Evolutionary conservation across 345 rosid genomes (phyloP).

Genomic region (Salix viminalis): DNA sequence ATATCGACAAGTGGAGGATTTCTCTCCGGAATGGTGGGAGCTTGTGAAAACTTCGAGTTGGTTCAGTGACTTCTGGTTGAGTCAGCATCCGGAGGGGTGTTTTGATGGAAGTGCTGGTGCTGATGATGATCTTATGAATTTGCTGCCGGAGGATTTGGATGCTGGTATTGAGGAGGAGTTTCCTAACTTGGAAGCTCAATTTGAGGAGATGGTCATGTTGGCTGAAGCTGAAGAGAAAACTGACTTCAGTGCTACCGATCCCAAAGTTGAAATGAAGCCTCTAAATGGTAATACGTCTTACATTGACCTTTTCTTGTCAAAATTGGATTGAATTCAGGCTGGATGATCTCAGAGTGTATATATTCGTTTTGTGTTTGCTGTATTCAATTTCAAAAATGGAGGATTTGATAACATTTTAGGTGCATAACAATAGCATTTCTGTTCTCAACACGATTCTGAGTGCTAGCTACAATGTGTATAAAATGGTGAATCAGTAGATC

Average conservation of each 20-base stretch:
- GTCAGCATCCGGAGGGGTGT: constrained; percentile 28
- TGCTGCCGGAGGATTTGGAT: constrained; percentile 17
- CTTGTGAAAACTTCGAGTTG: constrained; percentile 36
- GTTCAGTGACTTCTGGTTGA: constrained; percentile 42
- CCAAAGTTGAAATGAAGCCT: background rate
- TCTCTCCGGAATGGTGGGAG: constrained; percentile 52
- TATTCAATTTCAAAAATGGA: too few relatives aligned
- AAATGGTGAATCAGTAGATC: background rate
- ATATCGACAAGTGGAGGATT: constrained; percentile 44
- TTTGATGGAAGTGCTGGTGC: constrained; percentile 6
- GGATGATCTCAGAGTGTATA: background rate
- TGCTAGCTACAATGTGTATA: too few relatives aligned
- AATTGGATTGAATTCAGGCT: background rate
- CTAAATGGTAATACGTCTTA: background rate
- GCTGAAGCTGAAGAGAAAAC: constrained; percentile 9
- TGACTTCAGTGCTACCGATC: background rate
- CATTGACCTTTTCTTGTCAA: background rate
- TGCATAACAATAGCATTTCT: too few relatives aligned
- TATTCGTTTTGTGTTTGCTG: too few relatives aligned
- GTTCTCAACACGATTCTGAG: too few relatives aligned
- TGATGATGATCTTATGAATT: background rate
- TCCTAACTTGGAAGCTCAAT: constrained; percentile 1
- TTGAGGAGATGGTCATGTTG: constrained; percentile 12
- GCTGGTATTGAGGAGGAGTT: background rate
- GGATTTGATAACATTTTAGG: too few relatives aligned